Percentiles rank a stretch among this genome's conserved stretches.
Conservation (phyloP, 345 rosid genomes). For the Luvunga scandens region DNA sequence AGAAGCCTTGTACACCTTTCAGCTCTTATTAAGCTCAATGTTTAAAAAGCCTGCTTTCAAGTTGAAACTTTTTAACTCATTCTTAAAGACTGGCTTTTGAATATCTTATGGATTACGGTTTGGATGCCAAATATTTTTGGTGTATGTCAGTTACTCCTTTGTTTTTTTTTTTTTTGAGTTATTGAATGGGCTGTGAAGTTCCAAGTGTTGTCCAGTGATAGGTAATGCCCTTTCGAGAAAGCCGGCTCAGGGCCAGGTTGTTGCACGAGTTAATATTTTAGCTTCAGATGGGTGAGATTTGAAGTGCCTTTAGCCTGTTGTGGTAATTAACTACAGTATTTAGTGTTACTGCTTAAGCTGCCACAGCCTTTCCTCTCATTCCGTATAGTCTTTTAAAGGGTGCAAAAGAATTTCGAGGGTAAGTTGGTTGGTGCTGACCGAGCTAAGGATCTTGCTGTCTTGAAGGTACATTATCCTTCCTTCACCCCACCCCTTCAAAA, state of each 20-base stretch:
- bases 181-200: conserved; percentile 4
- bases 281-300: conserved; percentile 86
- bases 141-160: conserved; percentile 1
- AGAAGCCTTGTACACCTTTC: not conserved
- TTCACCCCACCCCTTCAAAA: too few species aligned
- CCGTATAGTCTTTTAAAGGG: conserved; percentile 39
- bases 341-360: conserved; percentile 7
- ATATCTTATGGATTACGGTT: not conserved
- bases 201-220: conserved; percentile 48
- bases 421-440: conserved; percentile 90
- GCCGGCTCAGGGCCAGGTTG: conserved; percentile 73
- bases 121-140: not conserved
- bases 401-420: conserved; percentile 93
- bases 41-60: not conserved
- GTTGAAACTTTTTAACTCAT: not conserved
- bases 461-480: conserved; percentile 44
- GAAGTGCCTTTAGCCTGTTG: conserved; percentile 20
- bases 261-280: conserved; percentile 88
- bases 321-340: conserved; percentile 26
- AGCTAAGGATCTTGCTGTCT: conserved; percentile 89
- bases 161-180: not conserved
- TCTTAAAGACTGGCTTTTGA: not conserved
- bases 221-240: conserved; percentile 92
- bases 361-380: conserved; percentile 4
- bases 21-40: not conserved